These are phyloP conservation scores for Colletotrichum cereale DNA, from an alignment of 2,329 filamentous ascomycete species.

Conservation along the genomic window DNA sequence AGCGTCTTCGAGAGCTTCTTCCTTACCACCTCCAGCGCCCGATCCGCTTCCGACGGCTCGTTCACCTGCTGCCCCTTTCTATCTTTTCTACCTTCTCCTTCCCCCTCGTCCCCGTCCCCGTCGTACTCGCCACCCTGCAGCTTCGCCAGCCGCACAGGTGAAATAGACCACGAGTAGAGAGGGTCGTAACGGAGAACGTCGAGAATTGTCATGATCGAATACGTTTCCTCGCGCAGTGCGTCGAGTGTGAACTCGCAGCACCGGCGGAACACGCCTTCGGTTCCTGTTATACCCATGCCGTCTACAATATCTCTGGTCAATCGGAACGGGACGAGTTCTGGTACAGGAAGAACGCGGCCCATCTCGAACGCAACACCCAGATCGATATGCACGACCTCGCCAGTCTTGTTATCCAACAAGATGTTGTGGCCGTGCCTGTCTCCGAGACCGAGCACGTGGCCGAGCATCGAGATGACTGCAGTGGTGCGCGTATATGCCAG, in stretches of 20 bases:
- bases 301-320: slow-evolving; percentile 95
- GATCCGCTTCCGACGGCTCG: slow-evolving; percentile 82
- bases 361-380: slow-evolving; percentile 97
- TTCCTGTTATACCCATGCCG: slow-evolving; percentile 95
- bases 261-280: slow-evolving; percentile 95
- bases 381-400: slow-evolving; percentile 97
- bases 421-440: slow-evolving; percentile 98
- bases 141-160: slow-evolving; percentile 74
- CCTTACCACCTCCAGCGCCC: slow-evolving; percentile 90
- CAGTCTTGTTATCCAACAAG: slow-evolving; percentile 87
- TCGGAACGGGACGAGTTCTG: slow-evolving; percentile 95
- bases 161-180: slow-evolving; percentile 94
- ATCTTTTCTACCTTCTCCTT: slow-evolving; percentile 57
- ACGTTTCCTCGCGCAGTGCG: slow-evolving; percentile 92
- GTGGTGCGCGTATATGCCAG: slow-evolving; percentile 94
- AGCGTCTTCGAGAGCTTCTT: slow-evolving; percentile 96
- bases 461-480: slow-evolving; percentile 94
- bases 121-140: slow-evolving; percentile 71
- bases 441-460: slow-evolving; percentile 91
- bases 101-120: slow-evolving; percentile 51
- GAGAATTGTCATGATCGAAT: slow-evolving; percentile 98
- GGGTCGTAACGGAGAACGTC: slow-evolving; percentile 99
- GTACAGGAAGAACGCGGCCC: slow-evolving; percentile 92
- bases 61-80: slow-evolving; percentile 56
- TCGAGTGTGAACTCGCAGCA: slow-evolving; percentile 98